Base-by-base conservation (phyloP, 1,139 yeast species). In the Geotrichum carabidarum region DNA sequence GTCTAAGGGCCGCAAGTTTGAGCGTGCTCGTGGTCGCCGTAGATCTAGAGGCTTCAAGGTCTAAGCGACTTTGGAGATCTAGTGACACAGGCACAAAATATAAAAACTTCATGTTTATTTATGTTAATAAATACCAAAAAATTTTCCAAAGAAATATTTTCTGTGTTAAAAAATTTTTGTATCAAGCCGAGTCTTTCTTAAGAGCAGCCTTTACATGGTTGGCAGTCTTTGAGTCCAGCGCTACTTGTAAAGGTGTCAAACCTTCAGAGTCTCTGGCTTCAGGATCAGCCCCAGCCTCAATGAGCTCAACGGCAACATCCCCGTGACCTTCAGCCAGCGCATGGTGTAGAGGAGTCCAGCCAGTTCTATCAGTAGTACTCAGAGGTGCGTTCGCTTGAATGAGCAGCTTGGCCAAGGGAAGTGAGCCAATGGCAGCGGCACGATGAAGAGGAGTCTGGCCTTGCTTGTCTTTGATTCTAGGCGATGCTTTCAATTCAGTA, bases 11-110 rank as follows among this genome's bases (percentile, higher is more conserved):
- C 93, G 98, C 84, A 94, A 93, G 83, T 93, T 93, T 84, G 99
- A 94, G 85, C 89, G 94, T 80, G 99, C 97, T 73, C 93, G 99
- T 88, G 99, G 99, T 86, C 94, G 87, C 79, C 86, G 99, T 83
- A 86, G 82, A 78, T 91, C 98, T 68, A 89, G 95, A 85, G 99
- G 96, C 83, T 93, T 93, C 99, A 94, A 93, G 89, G 99, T 94
- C 80, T 93, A 93, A 89, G 47, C 42, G 47, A 32, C 47, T 32
- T 34, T 44, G 47, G 38, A 44, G 38, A 17, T 31, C 34, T 43
- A 27, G 22, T 32, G 47, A 44, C 15, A 32, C 27, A n/a, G 15
- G 9, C 22, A 44, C 11, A 2, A 44, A 44, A 44, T 32, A 30
- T 30, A 31, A 44, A n/a, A 44, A 44, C 22, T n/a, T 32, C 38